Conservation (phyloP, 768 basidiomycete species). For the Rubroboletus pulcherrimus region DNA sequence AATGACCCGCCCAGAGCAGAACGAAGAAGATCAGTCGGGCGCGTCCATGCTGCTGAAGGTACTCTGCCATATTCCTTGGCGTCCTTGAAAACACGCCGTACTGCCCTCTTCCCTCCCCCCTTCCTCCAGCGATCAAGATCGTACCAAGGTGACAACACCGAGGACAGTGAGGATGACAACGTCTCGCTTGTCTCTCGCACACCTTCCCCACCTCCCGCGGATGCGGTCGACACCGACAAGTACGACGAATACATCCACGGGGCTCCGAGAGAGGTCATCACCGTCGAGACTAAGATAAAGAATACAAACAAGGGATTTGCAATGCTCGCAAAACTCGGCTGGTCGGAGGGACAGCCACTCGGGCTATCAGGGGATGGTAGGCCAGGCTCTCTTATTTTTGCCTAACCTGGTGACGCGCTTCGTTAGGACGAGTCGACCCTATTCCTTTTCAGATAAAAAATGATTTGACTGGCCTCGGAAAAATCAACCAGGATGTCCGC, state of each 20-base stretch:
- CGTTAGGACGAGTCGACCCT: conserved; percentile 73
- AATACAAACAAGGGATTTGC: conserved; percentile 76
- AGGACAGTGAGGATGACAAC: conserved; percentile 59
- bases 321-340: conserved; percentile 78
- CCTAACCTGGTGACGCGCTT: background rate
- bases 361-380: conserved; percentile 75
- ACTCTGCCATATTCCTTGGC: conserved; percentile 53
- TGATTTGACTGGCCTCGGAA: conserved; percentile 78
- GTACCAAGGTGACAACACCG: conserved; percentile 33
- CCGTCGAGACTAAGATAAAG: conserved; percentile 79
- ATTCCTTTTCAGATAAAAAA: conserved; percentile 78
- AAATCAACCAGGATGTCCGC: conserved; percentile 70
- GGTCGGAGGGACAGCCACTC: conserved; percentile 75
- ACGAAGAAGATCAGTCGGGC: conserved; percentile 20
- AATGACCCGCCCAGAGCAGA: conserved; percentile 34
- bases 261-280: conserved; percentile 60
- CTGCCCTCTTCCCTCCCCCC: conserved; percentile 49
- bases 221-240: conserved; percentile 55
- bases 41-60: conserved; percentile 54
- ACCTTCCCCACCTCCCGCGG: conserved; percentile 58
- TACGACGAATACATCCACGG: conserved; percentile 63
- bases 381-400: conserved; percentile 4
- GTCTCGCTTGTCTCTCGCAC: conserved; percentile 71
- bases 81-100: conserved; percentile 42
- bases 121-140: conserved; percentile 61